These are phyloP conservation scores for Tuber borchii DNA, from an alignment of 495 filamentous ascomycete genomes.

Conservation along the genomic window DNA sequence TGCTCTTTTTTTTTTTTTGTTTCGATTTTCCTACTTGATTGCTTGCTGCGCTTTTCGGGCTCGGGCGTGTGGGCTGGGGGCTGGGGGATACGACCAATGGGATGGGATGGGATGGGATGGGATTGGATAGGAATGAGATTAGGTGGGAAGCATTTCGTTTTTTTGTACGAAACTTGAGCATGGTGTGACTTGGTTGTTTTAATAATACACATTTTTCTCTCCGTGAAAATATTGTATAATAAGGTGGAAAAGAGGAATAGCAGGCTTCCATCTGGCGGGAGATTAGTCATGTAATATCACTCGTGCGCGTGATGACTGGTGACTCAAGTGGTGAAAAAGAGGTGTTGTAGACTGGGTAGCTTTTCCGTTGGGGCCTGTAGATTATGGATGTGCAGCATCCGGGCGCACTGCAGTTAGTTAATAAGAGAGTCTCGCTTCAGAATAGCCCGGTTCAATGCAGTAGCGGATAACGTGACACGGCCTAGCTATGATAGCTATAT, in stretches of 20 bases:
- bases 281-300: background rate
- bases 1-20: background rate
- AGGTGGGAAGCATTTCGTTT: background rate
- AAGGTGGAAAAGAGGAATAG: background rate
- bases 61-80: background rate
- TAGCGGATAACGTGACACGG: no score
- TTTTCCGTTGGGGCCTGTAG: background rate
- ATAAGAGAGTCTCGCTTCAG: no score
- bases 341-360: background rate
- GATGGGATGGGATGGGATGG: no score
- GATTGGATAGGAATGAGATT: no score
- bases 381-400: background rate
- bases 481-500: no score
- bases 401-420: no score
- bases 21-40: background rate
- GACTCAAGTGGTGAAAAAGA: background rate
- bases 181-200: background rate
- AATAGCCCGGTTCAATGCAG: no score
- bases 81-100: background rate
- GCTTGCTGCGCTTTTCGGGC: background rate
- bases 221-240: background rate
- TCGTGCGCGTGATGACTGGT: background rate
- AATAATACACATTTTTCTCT: background rate
- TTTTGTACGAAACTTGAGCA: background rate
- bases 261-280: background rate